phyloP scores from a whole-genome alignment of 169 alveolate species.

The Plasmodium coatneyi region DNA sequence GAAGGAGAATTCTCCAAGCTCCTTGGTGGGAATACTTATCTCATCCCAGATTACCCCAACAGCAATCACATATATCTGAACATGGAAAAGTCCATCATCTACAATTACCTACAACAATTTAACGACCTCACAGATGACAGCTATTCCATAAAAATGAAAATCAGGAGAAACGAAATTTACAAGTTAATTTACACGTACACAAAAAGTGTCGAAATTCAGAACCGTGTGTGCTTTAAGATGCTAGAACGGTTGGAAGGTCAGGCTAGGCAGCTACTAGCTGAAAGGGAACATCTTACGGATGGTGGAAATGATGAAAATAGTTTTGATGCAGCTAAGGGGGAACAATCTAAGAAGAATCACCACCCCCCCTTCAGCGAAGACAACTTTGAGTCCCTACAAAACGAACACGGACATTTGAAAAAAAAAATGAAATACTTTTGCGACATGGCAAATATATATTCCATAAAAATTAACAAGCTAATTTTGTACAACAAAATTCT shows the following conservation, averaged over 20 bases:
- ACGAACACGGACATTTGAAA: constrained; percentile 1
- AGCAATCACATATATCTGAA: not conserved
- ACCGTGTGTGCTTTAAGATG: constrained; percentile 1
- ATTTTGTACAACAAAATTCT: constrained; percentile 13
- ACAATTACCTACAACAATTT: constrained; percentile 24
- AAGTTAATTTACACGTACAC: constrained; percentile 36
- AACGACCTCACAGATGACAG: constrained; percentile 9
- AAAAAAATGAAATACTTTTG: constrained; percentile 25
- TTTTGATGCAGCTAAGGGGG: not conserved
- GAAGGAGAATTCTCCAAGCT: not conserved
- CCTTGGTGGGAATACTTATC: not conserved
- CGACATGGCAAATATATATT: constrained; percentile 12
- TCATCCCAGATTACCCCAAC: not conserved
- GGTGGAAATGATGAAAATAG: not conserved
- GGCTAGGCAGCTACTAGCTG: not conserved
- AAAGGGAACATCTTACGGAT: not conserved
- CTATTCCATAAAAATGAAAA: constrained; percentile 21
- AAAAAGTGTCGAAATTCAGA: constrained; percentile 35
- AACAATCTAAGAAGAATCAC: not conserved
- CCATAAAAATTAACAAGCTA: constrained; percentile 19
- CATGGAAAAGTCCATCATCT: constrained; percentile 19
- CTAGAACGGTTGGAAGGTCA: constrained; percentile 16
- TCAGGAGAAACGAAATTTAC: constrained; percentile 40
- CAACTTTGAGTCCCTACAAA: constrained; percentile 13
- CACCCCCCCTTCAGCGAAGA: not conserved